Evolutionary conservation across 495 filamentous ascomycete genomes (phyloP).

Genomic region (Annulohypoxylon stygium): DNA sequence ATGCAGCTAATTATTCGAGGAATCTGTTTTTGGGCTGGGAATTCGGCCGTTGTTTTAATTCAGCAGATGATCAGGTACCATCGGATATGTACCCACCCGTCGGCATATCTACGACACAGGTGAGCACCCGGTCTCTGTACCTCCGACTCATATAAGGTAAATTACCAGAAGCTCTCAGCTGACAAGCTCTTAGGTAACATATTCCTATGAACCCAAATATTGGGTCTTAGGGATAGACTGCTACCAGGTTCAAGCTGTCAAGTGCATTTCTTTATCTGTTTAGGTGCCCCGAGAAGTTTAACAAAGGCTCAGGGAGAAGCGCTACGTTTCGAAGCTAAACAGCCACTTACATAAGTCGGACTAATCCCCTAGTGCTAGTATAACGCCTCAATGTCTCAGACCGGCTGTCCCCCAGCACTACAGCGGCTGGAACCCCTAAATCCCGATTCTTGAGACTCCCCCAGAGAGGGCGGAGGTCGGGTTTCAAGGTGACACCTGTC

Average conservation of each 20-base stretch:
- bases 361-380: conserved; percentile 20
- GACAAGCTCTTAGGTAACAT: neutral
- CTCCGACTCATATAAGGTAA: conserved; percentile 9
- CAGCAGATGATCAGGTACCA: neutral
- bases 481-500: conserved; percentile 48
- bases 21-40: neutral
- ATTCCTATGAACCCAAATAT: neutral
- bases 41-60: neutral
- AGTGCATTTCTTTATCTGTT: neutral
- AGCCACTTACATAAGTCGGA: conserved; percentile 5
- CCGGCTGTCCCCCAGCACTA: conserved; percentile 22
- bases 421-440: conserved; percentile 43
- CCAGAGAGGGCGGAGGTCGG: neutral
- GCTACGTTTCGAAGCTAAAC: conserved; percentile 26
- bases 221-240: neutral
- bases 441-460: conserved; percentile 35
- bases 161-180: neutral
- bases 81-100: conserved; percentile 35
- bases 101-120: conserved; percentile 15
- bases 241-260: neutral
- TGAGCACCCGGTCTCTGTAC: neutral
- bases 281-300: no score
- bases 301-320: conserved; percentile 1
- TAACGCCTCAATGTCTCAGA: conserved; percentile 43
- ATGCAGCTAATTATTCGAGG: neutral